These are phyloP conservation scores for Pseudozyma tsukubaensis DNA, from an alignment of 1,284 basidiomycete species.

Conservation along the genomic window DNA sequence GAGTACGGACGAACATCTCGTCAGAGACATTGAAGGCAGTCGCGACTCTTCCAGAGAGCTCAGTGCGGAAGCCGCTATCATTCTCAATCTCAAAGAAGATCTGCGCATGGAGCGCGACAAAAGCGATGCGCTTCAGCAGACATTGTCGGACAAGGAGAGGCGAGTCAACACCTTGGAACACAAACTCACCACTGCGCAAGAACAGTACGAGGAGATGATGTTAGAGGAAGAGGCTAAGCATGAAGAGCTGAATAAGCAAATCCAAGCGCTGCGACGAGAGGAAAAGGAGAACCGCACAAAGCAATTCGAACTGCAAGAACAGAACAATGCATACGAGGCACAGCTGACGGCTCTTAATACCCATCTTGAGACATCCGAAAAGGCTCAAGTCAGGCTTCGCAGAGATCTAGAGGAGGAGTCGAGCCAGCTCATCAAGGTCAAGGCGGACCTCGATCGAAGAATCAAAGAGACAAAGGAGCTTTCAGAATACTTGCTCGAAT, in stretches of 20 bases:
- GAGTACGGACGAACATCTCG: conserved; percentile 33
- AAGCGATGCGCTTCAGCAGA: conserved; percentile 42
- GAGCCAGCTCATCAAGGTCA: conserved; percentile 32
- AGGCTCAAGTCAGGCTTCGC: conserved; percentile 31
- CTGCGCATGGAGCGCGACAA: conserved; percentile 46
- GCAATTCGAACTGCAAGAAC: conserved; percentile 39
- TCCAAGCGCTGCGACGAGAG: conserved; percentile 39
- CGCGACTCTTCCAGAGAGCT: conserved; percentile 38
- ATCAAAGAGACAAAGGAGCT: conserved; percentile 40
- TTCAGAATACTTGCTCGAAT: conserved; percentile 38
- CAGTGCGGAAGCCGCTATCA: conserved; percentile 32
- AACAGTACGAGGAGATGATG: conserved; percentile 46
- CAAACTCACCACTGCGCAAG: conserved; percentile 46
- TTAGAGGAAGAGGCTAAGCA: conserved; percentile 40
- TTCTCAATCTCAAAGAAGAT: conserved; percentile 44
- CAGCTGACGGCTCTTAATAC: conserved; percentile 34
- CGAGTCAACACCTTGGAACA: conserved; percentile 39
- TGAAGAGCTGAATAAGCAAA: conserved; percentile 42
- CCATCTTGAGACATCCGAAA: conserved; percentile 38
- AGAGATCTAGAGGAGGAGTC: conserved; percentile 45
- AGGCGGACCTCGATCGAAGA: conserved; percentile 34
- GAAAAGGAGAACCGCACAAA: conserved; percentile 41
- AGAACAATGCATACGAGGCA: conserved; percentile 36
- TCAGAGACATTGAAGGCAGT: conserved; percentile 32
- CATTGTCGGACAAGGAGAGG: conserved; percentile 45